Conservation (phyloP, 139 green algal species). For the Closterium sp. region DNA sequence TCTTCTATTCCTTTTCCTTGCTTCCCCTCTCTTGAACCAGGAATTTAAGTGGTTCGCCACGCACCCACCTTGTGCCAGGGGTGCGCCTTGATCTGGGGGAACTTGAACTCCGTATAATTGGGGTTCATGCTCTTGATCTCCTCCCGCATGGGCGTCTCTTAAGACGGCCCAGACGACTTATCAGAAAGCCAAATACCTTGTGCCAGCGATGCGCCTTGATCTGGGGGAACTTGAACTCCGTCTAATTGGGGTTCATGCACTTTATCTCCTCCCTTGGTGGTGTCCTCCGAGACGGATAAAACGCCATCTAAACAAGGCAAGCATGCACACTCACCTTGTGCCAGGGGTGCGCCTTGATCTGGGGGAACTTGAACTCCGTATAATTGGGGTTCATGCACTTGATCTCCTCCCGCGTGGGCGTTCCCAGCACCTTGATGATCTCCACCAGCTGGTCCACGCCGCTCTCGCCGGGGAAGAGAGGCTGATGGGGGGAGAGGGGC, state of each 20-base stretch:
- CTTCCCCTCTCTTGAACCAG: too few species aligned
- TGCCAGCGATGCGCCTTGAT: conserved; percentile 95
- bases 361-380: conserved; percentile 98
- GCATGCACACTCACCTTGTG: conserved; percentile 76
- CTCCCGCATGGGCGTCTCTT: conserved; percentile 65
- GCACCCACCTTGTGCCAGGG: conserved; percentile 84
- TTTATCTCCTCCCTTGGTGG: conserved; percentile 85
- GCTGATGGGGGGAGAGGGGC: conserved; percentile 1
- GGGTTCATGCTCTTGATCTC: conserved; percentile 99
- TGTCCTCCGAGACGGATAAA: too few species aligned
- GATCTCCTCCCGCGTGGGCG: conserved; percentile 92
- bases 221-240: conserved; percentile 97
- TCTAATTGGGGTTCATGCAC: conserved; percentile 99
- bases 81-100: conserved; percentile 95
- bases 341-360: conserved; percentile 96
- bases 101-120: conserved; percentile 99
- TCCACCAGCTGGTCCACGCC: conserved; percentile 99
- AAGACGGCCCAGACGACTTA: too few species aligned
- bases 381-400: conserved; percentile 99
- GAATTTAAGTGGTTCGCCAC: too few species aligned
- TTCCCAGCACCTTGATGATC: conserved; percentile 99
- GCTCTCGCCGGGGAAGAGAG: conserved; percentile 76
- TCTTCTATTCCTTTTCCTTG: too few species aligned
- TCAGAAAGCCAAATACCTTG: conserved; percentile 66
- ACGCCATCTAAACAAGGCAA: too few species aligned